A percentile compares a stretch with the other conserved stretches of the same genome.
Conservation (phyloP, 1,139 yeast species). For the Blastobotrys aristatus region DNA sequence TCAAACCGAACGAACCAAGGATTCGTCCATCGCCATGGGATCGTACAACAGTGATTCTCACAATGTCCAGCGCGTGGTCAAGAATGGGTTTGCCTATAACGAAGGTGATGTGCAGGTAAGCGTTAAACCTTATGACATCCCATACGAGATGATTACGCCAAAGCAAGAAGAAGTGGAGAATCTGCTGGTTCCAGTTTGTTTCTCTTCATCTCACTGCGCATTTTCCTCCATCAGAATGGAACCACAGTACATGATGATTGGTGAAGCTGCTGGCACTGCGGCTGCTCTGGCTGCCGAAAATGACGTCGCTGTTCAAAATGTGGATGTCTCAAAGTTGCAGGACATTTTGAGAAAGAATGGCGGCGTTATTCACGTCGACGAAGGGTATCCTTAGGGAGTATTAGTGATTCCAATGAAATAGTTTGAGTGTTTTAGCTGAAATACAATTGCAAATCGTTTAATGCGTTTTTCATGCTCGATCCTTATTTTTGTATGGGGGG, state of each 20-base stretch:
- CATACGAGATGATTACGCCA: neutral
- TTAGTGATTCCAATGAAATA: neutral
- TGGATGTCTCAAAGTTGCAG: neutral
- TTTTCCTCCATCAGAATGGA: conserved; percentile 1
- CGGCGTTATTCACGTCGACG: neutral
- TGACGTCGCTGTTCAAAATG: neutral
- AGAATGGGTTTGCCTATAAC: neutral
- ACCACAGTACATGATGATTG: conserved; percentile 3
- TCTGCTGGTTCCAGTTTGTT: neutral
- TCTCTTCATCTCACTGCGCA: neutral
- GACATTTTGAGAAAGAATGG: neutral
- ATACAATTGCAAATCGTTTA: neutral
- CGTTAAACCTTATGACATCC: neutral
- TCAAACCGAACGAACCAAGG: neutral
- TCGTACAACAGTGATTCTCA: conserved; percentile 1
- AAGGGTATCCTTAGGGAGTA: no score
- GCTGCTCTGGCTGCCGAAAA: neutral
- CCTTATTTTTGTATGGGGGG: no score
- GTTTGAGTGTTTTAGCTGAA: no score
- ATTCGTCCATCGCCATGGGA: conserved; percentile 1
- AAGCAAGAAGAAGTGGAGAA: neutral
- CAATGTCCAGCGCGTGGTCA: neutral
- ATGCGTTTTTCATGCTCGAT: neutral
- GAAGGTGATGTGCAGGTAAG: conserved; percentile 2
- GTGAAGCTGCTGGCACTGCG: neutral